phyloP scores from a whole-genome alignment of 2,329 filamentous ascomycete genomes.

The Colletotrichum cuscutae region DNA sequence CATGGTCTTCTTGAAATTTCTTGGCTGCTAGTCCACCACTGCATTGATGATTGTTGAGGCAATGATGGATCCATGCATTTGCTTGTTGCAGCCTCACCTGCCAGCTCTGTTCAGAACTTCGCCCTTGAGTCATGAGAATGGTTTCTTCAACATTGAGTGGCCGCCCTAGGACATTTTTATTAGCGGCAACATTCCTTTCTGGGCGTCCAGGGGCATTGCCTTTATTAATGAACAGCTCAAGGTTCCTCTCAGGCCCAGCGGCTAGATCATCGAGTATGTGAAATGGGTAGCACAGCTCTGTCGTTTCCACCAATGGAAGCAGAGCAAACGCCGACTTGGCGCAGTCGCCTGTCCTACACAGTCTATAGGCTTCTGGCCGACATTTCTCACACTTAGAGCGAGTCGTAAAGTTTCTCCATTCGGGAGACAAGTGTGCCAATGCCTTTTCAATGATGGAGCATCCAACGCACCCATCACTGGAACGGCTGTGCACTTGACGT shows the following conservation, averaged over 20 bases:
- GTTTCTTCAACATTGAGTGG: not conserved
- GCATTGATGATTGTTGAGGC: not conserved
- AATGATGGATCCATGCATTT: not conserved
- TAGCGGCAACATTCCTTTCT: not conserved
- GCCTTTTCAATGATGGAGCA: not conserved
- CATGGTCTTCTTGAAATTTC: no score
- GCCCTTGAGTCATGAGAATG: accelerated
- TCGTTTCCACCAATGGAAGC: not conserved
- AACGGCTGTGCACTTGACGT: not conserved
- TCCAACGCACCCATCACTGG: not conserved
- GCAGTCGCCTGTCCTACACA: not conserved
- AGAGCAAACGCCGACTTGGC: constrained; percentile 1
- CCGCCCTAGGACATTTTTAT: not conserved
- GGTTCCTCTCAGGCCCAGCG: not conserved
- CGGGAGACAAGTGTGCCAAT: not conserved
- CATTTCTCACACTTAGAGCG: not conserved
- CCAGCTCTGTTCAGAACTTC: not conserved
- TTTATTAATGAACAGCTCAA: not conserved
- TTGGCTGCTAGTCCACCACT: not conserved
- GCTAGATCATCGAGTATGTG: not conserved
- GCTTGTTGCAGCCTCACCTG: not conserved
- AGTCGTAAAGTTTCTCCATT: not conserved
- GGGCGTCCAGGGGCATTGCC: not conserved
- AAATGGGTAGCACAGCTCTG: constrained; percentile 5
- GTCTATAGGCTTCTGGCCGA: not conserved